Evolutionary conservation across 2,329 filamentous ascomycete genomes (phyloP), one percentile per base, ranked within the genome.

Genomic region (Macrophomina pseudophaseolina): DNA sequence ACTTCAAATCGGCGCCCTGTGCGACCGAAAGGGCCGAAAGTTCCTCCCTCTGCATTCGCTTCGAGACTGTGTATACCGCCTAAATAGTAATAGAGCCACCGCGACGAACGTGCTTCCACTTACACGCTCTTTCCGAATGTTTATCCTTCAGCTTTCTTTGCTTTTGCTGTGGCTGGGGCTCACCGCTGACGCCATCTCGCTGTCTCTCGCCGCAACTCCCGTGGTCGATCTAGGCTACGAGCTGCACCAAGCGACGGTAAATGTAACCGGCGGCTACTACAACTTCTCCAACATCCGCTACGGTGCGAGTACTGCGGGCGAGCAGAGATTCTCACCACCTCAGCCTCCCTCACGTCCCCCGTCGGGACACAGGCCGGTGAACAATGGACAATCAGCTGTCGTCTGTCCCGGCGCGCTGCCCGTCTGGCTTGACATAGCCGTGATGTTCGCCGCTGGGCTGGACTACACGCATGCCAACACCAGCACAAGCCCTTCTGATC

Each of bases 201-300:
- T 51, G 18, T 51, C 52, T 54, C 32, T 32, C 28, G 30, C 33
- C 16, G 30, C 32, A 7, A 11, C 18, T 14, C 52, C 52, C 30
- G 12, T 54, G 18, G 52, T 54, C 30, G 30, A 54, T 30, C 30
- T 54, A 6, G 14, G 52, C 52, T 54, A 54, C 52, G 52, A 54
- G 33, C 52, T 54, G n/a, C 52, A 54, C 52, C 32, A 54, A 16
- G 52, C 52, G n/a, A 54, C 52, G 18, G 52, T 54, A 6, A 54
- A 35, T 35, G 52, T 54, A 54, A 54, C 52, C 8, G 52, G 52
- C 30, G 33, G 33, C 52, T 54, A 54, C 33, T 54, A 54, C 52
- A 54, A 54, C 33, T 54, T 54, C 33, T 54, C 52, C 52, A 54
- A 54, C 52, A 40, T 54, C 30, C 52, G 52, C 52, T 54, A 54